Percentiles rank a stretch among this genome's conserved stretches.
Conservation (phyloP, 495 filamentous ascomycete genomes). For the Paragyromitra xinjiangensis region DNA sequence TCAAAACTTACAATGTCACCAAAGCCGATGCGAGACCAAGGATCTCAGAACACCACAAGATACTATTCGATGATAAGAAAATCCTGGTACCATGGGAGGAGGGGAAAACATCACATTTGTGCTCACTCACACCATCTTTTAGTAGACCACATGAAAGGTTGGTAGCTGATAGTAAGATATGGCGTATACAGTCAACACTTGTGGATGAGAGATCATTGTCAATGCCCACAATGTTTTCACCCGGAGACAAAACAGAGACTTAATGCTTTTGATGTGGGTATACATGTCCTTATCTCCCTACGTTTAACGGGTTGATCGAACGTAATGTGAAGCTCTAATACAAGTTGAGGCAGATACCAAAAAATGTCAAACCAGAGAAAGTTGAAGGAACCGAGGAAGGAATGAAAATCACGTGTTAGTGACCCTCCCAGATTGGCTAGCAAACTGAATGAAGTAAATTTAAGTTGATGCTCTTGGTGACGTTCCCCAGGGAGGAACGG, state of each 20-base stretch:
- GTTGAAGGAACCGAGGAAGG: conserved; percentile 57
- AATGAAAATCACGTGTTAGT: conserved; percentile 62
- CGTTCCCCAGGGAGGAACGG: conserved; percentile 64
- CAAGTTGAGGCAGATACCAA: conserved; percentile 62
- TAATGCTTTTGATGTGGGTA: conserved; percentile 73
- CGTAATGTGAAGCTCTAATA: conserved; percentile 24
- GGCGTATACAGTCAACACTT: conserved; percentile 55
- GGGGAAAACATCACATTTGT: conserved; percentile 58
- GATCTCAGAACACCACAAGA: conserved; percentile 55
- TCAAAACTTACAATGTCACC: conserved; percentile 57
- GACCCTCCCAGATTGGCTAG: not conserved
- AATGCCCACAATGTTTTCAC: conserved; percentile 76
- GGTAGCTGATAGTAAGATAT: conserved; percentile 3
- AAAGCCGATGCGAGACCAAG: conserved; percentile 56
- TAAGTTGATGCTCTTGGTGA: conserved; percentile 44
- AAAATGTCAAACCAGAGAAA: conserved; percentile 62
- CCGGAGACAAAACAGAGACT: conserved; percentile 79
- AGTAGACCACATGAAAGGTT: not conserved
- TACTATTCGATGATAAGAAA: conserved; percentile 57
- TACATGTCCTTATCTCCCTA: conserved; percentile 23
- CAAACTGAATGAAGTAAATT: conserved; percentile 1
- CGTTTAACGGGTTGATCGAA: conserved; percentile 12
- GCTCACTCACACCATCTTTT: not conserved
- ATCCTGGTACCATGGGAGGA: conserved; percentile 57
- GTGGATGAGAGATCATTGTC: conserved; percentile 76